Percentiles rank a stretch among this genome's conserved stretches.
phyloP scores from a whole-genome alignment of 805 yeast species.

The Kurtzmaniella fragi region DNA sequence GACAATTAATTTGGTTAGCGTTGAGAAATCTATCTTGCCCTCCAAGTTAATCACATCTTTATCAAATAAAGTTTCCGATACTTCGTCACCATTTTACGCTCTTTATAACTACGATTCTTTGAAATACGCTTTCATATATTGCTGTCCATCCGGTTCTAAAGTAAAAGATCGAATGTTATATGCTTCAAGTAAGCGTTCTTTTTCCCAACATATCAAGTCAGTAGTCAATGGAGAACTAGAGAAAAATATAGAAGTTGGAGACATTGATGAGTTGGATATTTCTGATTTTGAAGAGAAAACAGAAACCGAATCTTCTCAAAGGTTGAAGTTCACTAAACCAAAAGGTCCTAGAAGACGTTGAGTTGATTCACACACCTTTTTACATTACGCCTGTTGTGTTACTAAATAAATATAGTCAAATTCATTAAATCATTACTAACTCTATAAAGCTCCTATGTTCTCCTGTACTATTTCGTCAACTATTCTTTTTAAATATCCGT shows the following conservation, averaged over 20 bases:
- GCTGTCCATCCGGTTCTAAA: conserved; percentile 87
- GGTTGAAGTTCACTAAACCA: conserved; percentile 50
- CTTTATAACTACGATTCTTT: conserved; percentile 40
- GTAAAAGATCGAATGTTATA: conserved; percentile 90
- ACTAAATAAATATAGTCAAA: too few relatives aligned
- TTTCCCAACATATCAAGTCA: conserved; percentile 45
- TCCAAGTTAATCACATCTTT: conserved; percentile 17
- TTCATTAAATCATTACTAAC: neutral
- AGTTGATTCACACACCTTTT: too few relatives aligned
- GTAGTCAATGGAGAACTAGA: conserved; percentile 23
- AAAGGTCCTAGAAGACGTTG: conserved; percentile 59
- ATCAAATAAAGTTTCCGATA: conserved; percentile 3
- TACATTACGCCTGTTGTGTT: too few relatives aligned
- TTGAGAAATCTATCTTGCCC: conserved; percentile 14
- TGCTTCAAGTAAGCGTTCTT: conserved; percentile 72
- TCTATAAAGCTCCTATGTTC: neutral
- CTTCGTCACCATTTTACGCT: conserved; percentile 46
- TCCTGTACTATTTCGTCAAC: conserved; percentile 13
- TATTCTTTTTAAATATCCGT: conserved; percentile 13
- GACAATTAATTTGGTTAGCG: conserved; percentile 18
- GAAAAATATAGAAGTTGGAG: conserved; percentile 65
- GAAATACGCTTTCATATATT: conserved; percentile 59
- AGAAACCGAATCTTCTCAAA: conserved; percentile 8
- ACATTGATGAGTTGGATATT: conserved; percentile 61
- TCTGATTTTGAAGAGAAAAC: conserved; percentile 33